phyloP scores from a whole-genome alignment of 1,284 basidiomycete genomes.

The Calocybe gambosa region DNA sequence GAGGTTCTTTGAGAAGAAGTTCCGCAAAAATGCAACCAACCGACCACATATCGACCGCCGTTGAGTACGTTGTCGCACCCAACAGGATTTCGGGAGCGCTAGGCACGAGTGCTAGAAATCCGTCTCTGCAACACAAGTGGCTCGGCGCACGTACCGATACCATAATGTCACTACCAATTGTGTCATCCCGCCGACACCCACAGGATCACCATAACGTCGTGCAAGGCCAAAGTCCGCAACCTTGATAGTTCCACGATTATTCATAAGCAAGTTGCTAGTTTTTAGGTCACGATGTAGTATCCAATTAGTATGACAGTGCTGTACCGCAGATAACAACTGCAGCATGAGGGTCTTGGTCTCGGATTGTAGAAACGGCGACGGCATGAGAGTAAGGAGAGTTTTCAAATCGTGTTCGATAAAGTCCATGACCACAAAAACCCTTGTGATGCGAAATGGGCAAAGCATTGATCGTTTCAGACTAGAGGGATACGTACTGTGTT shows the following conservation, averaged over 20 bases:
- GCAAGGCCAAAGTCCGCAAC: conserved; percentile 98
- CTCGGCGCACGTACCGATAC: conserved; percentile 75
- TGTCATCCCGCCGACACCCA: conserved; percentile 90
- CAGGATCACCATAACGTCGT: conserved; percentile 90
- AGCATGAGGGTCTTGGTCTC: conserved; percentile 97
- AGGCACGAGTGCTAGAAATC: conserved; percentile 16
- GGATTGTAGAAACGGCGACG: conserved; percentile 90
- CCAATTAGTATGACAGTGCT: conserved; percentile 93
- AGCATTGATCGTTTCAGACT: conserved; percentile 22
- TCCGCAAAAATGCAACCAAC: conserved; percentile 99
- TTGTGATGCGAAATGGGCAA: conserved; percentile 26
- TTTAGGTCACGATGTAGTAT: conserved; percentile 97
- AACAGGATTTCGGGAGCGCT: conserved; percentile 95
- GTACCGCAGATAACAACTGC: conserved; percentile 91
- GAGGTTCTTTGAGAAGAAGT: conserved; percentile 85
- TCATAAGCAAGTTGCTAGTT: conserved; percentile 97
- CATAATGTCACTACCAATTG: conserved; percentile 97
- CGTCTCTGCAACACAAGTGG: conserved; percentile 10
- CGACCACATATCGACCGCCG: conserved; percentile 98
- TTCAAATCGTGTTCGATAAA: conserved; percentile 99
- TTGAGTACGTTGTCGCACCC: conserved; percentile 89
- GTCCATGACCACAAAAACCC: conserved; percentile 99
- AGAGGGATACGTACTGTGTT: conserved; percentile 77
- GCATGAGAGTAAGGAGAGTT: conserved; percentile 89
- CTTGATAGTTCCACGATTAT: conserved; percentile 97